Conservation (phyloP, 345 rosid species). For the Eucalyptus curtisii region DNA sequence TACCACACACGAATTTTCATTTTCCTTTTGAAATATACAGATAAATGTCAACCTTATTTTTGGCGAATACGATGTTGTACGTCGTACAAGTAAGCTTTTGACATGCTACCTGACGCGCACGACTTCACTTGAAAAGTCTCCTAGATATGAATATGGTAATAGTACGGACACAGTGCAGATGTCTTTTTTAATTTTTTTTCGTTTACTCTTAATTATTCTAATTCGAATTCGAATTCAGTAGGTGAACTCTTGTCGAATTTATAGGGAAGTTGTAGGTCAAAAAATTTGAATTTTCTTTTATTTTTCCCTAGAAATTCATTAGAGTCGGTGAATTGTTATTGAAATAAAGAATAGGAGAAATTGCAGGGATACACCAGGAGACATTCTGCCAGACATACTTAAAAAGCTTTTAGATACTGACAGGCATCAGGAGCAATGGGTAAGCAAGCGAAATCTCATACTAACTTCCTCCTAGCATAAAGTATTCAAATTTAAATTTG, state of each 20-base stretch:
- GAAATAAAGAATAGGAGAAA: background rate
- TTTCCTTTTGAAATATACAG: background rate
- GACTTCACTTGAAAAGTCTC: background rate
- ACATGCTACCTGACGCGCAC: background rate
- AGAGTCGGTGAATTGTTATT: background rate
- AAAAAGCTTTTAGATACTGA: background rate
- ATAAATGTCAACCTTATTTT: background rate
- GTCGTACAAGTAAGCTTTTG: background rate
- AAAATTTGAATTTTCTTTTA: background rate
- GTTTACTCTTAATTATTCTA: background rate
- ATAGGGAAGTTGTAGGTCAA: background rate
- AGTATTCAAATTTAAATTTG: too few relatives aligned
- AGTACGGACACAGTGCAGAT: background rate
- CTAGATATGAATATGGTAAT: background rate
- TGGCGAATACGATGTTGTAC: background rate
- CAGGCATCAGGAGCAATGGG: fast-evolving
- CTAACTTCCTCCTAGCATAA: too few relatives aligned
- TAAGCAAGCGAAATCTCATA: too few relatives aligned
- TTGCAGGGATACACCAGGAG: fast-evolving
- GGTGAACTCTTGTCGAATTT: background rate
- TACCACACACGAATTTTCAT: background rate
- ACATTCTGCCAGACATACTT: background rate
- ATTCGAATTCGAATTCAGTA: background rate
- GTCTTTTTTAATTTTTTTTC: too few relatives aligned
- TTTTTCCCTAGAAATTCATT: background rate